These are phyloP conservation scores for Trypanosomatidae sp. DNA, from an alignment of 208 protist species.

Conservation along the genomic window DNA sequence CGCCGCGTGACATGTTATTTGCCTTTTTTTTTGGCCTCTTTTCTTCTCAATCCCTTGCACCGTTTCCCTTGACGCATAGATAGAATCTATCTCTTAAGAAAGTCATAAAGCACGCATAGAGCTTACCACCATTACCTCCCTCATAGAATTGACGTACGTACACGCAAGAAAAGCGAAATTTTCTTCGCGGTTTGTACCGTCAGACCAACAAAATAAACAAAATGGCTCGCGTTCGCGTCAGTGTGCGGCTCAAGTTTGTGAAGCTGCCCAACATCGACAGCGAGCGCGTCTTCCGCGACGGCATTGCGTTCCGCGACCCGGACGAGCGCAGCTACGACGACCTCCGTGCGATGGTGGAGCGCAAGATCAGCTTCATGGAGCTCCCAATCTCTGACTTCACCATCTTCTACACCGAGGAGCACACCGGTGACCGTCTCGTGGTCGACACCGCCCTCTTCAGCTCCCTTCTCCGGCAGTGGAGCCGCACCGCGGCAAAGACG, in stretches of 20 bases:
- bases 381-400: slow-evolving; percentile 46
- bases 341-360: slow-evolving; percentile 64
- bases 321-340: slow-evolving; percentile 60
- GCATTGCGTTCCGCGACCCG: slow-evolving; percentile 38
- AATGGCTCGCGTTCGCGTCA: slow-evolving; percentile 19
- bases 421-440: slow-evolving; percentile 64
- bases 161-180: too few relatives aligned
- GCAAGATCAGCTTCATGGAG: slow-evolving; percentile 82
- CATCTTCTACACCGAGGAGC: slow-evolving; percentile 61
- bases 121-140: too few relatives aligned
- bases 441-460: slow-evolving; percentile 74
- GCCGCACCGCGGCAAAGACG: slow-evolving; percentile 6
- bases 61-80: too few relatives aligned
- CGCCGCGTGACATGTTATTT: too few relatives aligned
- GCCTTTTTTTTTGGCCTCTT: too few relatives aligned
- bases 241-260: slow-evolving; percentile 60
- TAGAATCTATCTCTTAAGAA: too few relatives aligned
- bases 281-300: slow-evolving; percentile 76
- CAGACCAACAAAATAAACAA: not conserved
- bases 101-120: too few relatives aligned
- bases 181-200: too few relatives aligned
- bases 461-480: slow-evolving; percentile 46
- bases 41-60: too few relatives aligned
- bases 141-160: too few relatives aligned
- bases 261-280: slow-evolving; percentile 52